Conservation (phyloP, 2,329 filamentous ascomycete species). For the Stachybotrys echinatus region DNA sequence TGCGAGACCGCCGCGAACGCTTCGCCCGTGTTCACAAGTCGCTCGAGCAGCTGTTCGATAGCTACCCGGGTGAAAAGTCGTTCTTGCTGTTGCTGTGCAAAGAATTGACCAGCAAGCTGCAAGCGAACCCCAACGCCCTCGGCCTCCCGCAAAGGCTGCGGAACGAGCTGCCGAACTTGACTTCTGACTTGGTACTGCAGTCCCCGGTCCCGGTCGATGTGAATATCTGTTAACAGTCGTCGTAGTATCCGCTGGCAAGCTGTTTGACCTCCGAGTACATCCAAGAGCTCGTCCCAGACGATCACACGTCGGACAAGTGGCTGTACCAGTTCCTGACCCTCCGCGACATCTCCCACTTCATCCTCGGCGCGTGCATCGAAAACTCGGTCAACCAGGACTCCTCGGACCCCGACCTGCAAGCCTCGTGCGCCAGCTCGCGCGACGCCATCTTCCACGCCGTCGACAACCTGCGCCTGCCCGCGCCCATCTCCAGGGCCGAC, state of each 20-base stretch:
- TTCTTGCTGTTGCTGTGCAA: slow-evolving; percentile 31
- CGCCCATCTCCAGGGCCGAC: slow-evolving; percentile 25
- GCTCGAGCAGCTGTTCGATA: slow-evolving; percentile 31
- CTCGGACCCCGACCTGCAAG: slow-evolving; percentile 24
- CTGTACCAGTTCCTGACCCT: slow-evolving; percentile 31
- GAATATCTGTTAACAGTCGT: neutral
- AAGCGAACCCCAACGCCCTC: slow-evolving; percentile 26
- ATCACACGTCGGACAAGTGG: slow-evolving; percentile 24
- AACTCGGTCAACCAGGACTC: slow-evolving; percentile 27
- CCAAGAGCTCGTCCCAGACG: slow-evolving; percentile 22
- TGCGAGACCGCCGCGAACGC: slow-evolving; percentile 29
- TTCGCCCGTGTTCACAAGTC: slow-evolving; percentile 30
- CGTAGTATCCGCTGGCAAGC: slow-evolving; percentile 13
- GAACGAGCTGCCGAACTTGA: slow-evolving; percentile 28
- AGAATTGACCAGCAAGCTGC: slow-evolving; percentile 27
- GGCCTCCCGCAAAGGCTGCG: slow-evolving; percentile 24
- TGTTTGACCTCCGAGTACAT: slow-evolving; percentile 29
- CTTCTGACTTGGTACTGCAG: slow-evolving; percentile 28
- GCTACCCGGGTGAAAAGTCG: slow-evolving; percentile 30
- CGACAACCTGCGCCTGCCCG: slow-evolving; percentile 27
- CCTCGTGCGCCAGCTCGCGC: slow-evolving; percentile 25
- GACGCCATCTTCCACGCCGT: slow-evolving; percentile 30
- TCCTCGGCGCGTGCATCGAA: slow-evolving; percentile 32
- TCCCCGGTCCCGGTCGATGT: neutral
- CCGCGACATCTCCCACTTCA: slow-evolving; percentile 30